Evolutionary conservation across 2,329 filamentous ascomycete species (phyloP), one percentile per base, ranked within the genome.

Genomic region (Phaeosphaeria sp.): DNA sequence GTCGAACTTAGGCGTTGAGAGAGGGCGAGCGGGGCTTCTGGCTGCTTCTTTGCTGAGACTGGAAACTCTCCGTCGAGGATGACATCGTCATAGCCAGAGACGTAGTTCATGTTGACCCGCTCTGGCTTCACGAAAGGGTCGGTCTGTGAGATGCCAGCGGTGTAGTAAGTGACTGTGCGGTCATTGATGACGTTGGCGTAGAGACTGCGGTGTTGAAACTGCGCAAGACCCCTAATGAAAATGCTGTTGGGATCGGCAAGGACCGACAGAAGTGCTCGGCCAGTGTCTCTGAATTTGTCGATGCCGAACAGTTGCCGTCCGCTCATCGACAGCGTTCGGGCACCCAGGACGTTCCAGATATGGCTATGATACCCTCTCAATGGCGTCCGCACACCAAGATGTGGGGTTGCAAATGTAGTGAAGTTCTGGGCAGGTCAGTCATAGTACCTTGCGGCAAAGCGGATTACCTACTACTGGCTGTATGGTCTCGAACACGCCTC

Each of bases 161-260:
- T 97, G 74, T 94, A 97, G 78, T 91, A 92, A 0, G 89, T 87
- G 4, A 92, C 91, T 45, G 87, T 91, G 53, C 88, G 84, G 78
- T 98, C 94, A 76, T 97, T 97, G 71, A 91, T 81, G 47, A 96
- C 88, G 73, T 98, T 98, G 43, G 90, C 84, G 75, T 98, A 98
- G 1, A 96, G 80, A 3, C 87, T 90, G 57, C 88, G 89, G 53
- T 91, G 84, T 74, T 88, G 86, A 80, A 98, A 98, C 65, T 82
- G 85, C 59, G 86, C 84, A 46, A 98, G 82, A 0, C 89, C 93
- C 30, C 86, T 86, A 68, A 96, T 90, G 79, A 98, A 98, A 65
- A 97, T 91, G 60, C 91, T 93, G 49, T 89, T 85, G 0, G 90
- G 88, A 64, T 97, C 93, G 6, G 93, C 91, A 27, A 98, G 83